phyloP scores from a whole-genome alignment of 2,329 filamentous ascomycete genomes.

The Talaromyces sp. region DNA sequence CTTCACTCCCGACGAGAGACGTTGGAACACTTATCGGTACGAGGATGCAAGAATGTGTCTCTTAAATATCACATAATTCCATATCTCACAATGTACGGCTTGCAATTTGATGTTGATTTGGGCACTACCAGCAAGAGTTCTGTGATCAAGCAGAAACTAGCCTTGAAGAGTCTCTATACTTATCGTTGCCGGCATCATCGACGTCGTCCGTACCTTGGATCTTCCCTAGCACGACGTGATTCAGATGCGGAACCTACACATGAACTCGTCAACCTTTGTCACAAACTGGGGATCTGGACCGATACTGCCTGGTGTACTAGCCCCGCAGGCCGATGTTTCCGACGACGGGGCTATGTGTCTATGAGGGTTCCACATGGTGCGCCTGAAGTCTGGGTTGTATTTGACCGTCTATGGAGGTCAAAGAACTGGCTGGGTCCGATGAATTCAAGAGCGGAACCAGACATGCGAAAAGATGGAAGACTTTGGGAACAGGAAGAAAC shows the following conservation, averaged over 20 bases:
- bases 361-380: conserved; percentile 54
- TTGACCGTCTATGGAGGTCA: conserved; percentile 57
- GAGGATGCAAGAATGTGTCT: conserved; percentile 62
- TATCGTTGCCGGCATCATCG: conserved; percentile 62
- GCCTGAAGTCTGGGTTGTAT: conserved; percentile 60
- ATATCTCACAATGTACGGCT: conserved; percentile 49
- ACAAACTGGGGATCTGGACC: conserved; percentile 58
- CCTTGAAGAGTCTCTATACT: conserved; percentile 58
- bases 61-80: conserved; percentile 63
- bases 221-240: conserved; percentile 53
- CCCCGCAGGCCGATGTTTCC: conserved; percentile 54
- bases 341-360: conserved; percentile 55
- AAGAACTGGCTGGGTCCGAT: conserved; percentile 55
- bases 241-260: conserved; percentile 60
- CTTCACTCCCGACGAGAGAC: conserved; percentile 53
- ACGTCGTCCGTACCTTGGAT: conserved; percentile 56
- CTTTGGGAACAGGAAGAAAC: conserved; percentile 56
- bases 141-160: conserved; percentile 40
- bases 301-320: conserved; percentile 61
- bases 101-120: conserved; percentile 45
- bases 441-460: conserved; percentile 25
- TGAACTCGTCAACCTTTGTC: conserved; percentile 57
- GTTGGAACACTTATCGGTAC: conserved; percentile 57
- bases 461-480: conserved; percentile 46
- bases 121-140: conserved; percentile 35